Evolutionary conservation across 108 stramenopile genomes (phyloP).

Genomic region (Cyclostephanos tholiformis): DNA sequence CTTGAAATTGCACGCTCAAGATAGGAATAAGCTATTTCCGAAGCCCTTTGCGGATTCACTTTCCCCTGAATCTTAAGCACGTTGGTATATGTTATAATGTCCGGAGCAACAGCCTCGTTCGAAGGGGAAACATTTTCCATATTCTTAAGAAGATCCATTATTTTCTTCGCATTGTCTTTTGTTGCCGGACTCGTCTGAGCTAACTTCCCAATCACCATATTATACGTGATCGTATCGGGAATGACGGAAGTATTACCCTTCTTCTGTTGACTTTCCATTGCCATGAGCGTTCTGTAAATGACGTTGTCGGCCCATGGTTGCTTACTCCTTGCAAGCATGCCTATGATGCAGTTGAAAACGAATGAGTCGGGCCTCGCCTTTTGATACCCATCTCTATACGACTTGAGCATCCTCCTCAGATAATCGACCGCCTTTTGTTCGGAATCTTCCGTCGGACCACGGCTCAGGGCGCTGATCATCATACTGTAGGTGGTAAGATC

Average conservation of each 20-base stretch:
- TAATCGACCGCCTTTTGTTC: slow-evolving; percentile 44
- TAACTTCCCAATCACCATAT: slow-evolving; percentile 52
- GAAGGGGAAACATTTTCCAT: slow-evolving; percentile 11
- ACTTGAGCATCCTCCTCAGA: slow-evolving; percentile 39
- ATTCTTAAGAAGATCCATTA: slow-evolving; percentile 31
- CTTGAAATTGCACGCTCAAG: slow-evolving; percentile 23
- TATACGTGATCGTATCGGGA: slow-evolving; percentile 61
- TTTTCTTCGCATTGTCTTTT: slow-evolving; percentile 45
- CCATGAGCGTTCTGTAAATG: slow-evolving; percentile 39
- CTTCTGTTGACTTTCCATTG: slow-evolving; percentile 43
- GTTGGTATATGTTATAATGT: slow-evolving; percentile 49
- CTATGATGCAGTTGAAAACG: slow-evolving; percentile 43
- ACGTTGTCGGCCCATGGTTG: slow-evolving; percentile 37
- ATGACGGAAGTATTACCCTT: slow-evolving; percentile 33
- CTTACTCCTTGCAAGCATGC: slow-evolving; percentile 39
- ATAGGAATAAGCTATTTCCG: slow-evolving; percentile 32
- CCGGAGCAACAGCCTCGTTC: slow-evolving; percentile 21
- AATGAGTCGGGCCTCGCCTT: slow-evolving; percentile 43
- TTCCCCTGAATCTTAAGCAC: slow-evolving; percentile 35
- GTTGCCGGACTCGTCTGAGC: slow-evolving; percentile 13
- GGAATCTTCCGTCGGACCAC: slow-evolving; percentile 5
- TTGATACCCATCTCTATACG: slow-evolving; percentile 38
- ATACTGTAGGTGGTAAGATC: slow-evolving; percentile 44
- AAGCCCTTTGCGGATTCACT: slow-evolving; percentile 31
- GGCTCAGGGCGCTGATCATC: slow-evolving; percentile 39